Evolutionary conservation across 192 early-diverging fungal genomes (phyloP), one percentile per base, ranked within the genome.

Genomic region (Coemansia umbellata): DNA sequence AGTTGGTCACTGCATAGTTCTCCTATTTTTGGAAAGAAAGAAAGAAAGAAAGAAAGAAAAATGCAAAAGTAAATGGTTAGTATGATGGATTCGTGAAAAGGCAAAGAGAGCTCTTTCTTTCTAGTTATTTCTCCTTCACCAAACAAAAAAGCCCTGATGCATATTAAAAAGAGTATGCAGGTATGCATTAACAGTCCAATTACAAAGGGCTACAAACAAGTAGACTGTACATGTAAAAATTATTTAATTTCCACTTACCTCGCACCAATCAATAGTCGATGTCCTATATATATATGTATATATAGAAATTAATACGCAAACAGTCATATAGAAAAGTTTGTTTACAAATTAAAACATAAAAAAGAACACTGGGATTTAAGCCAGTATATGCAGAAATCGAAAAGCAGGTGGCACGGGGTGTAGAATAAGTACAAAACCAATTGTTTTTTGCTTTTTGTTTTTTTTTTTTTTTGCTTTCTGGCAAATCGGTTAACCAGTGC

Each of bases 181-280:
- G 10, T 13, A 8, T 14, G n/a, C 1, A 35, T 14, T 35, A 35
- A n/a, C n/a, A n/a, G n/a, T n/a, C n/a, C n/a, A 13, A 8, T 14
- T 35, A 2, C 1, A 35, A 35, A 14, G 33, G n/a, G 3, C 33
- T 35, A 8, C 33, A 35, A 35, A 13, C 9, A 35, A 1, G n/a
- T 8, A 13, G 33, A 35, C 10, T 35, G 33, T 35, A 39, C 37
- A 39, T 6, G 19, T 8, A 5, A 39, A n/a, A 39, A 39, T 8
- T 4, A 6, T 5, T 6, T 27, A 14, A n/a, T 18, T 6, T 23
- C 4, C 14, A 31, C 70, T 70, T 79, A 83, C 84, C 75, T 88
- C 87, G 66, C 87, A 88, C 87, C 87, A 88, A 58, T 88, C 87
- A 37, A 84, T 69, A 2, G 82, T 84, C 8, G 82, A 79, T 32